Evolutionary conservation across 176 grass and related monocot genomes (phyloP).

Genomic region (Microstegium vimineum): DNA sequence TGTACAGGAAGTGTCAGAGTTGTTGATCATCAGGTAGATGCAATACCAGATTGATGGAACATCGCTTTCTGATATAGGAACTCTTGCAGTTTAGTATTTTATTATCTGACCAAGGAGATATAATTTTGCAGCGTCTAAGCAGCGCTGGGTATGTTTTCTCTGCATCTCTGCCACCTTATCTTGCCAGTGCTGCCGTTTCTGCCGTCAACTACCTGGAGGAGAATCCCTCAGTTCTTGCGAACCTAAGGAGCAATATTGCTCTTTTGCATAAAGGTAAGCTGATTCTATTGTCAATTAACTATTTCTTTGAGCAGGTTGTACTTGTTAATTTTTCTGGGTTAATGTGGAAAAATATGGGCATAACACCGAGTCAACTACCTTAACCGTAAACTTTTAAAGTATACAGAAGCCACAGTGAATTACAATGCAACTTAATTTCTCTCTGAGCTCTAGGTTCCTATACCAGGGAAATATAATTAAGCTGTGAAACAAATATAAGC

Average conservation of each 20-base stretch:
- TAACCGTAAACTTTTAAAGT: neutral
- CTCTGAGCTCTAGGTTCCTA: neutral
- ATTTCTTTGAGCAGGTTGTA: neutral
- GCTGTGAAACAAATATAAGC: neutral
- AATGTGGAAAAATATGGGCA: neutral
- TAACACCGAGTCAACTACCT: neutral
- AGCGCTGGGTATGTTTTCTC: constrained; percentile 94
- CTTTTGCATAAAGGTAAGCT: constrained; percentile 54
- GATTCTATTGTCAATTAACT: constrained; percentile 1
- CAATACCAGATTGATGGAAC: constrained; percentile 10
- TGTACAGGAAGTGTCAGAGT: constrained; percentile 91
- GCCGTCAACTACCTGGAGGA: constrained; percentile 82
- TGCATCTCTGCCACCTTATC: constrained; percentile 93
- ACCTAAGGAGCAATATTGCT: constrained; percentile 65
- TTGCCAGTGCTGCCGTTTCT: constrained; percentile 82
- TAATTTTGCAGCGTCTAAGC: constrained; percentile 73
- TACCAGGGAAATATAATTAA: neutral
- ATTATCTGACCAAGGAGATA: constrained; percentile 18
- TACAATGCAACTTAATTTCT: neutral
- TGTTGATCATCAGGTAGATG: constrained; percentile 93
- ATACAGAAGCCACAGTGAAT: neutral
- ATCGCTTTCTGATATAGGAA: constrained; percentile 13
- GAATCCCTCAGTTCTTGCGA: constrained; percentile 69
- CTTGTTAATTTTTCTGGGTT: neutral
- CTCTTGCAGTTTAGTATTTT: constrained; percentile 28